Evolutionary conservation across 2,329 filamentous ascomycete species (phyloP), one percentile per base, ranked within the genome.

Genomic region (Xylariaceae sp.): DNA sequence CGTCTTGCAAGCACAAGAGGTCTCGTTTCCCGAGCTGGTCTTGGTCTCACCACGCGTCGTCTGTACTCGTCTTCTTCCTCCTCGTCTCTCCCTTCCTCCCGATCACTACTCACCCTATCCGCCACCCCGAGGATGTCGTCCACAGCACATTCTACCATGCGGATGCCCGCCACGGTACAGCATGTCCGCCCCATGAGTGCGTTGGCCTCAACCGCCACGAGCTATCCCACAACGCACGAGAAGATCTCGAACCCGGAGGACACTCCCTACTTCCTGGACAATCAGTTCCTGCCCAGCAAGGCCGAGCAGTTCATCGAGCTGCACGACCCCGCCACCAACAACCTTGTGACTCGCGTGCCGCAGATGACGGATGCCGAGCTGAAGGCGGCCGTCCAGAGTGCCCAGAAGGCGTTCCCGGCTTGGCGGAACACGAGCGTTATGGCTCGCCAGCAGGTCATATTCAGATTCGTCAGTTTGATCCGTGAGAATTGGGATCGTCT

Each of bases 401-500:
- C 90, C 3, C 78, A 88, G 76, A 86, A 84, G 75, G 90, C 90
- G 0, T 93, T 90, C 73, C 83, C 86, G 64, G 79, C 79, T 54
- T 94, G 90, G 90, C 84, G 80, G 68, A 80, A 81, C 64, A 92
- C 85, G 30, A 89, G 85, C 72, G 78, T 93, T 64, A 80, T 94
- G 65, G 78, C 83, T 63, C 82, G 89, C 64, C 90, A 94, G 80
- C 85, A 90, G 77, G 87, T 93, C 76, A 91, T 93, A 88, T 93
- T 94, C 81, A 88, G 88, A 75, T 92, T 91, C 69, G 88, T 91
- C 39, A 81, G 82, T 37, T 78, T 94, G 70, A 90, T 94, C 72
- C 81, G 88, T 55, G 87, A 92, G 76, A 88, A 94, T 77, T 92
- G 89, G 89, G 90, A 94, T 73, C 82, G 90, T 15, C 77, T 94